Evolutionary conservation across 2,329 filamentous ascomycete genomes (phyloP).

Genomic region (Exophiala sideris): DNA sequence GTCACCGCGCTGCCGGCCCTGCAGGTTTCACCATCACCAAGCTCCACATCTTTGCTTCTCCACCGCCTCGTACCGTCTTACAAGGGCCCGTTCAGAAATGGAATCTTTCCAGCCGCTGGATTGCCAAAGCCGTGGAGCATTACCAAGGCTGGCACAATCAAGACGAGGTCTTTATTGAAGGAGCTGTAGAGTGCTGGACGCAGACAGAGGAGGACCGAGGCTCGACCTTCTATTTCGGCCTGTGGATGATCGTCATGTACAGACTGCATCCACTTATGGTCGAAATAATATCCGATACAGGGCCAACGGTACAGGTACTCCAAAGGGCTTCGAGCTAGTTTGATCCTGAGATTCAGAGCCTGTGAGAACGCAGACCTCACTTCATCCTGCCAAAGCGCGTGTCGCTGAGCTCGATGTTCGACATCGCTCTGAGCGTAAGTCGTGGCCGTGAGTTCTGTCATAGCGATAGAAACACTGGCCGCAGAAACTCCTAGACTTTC

Average conservation of each 20-base stretch:
- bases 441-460: too few relatives aligned
- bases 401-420: too few relatives aligned
- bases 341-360: background rate
- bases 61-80: background rate
- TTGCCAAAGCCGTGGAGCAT: constrained; percentile 2
- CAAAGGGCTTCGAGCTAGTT: background rate
- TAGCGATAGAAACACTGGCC: too few relatives aligned
- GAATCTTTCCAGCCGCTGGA: background rate
- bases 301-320: background rate
- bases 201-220: background rate
- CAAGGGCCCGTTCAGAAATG: background rate
- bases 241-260: background rate
- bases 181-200: background rate
- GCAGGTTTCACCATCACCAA: too few relatives aligned
- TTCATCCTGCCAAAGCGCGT: background rate
- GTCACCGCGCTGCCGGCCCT: too few relatives aligned
- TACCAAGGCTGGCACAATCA: constrained; percentile 1
- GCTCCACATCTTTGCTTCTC: background rate
- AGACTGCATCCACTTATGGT: constrained; percentile 4
- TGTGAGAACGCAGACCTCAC: background rate
- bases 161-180: background rate
- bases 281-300: background rate
- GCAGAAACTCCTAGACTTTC: too few relatives aligned
- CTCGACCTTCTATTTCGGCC: too few relatives aligned
- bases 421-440: too few relatives aligned